Evolutionary conservation across 176 grass and related monocot genomes (phyloP).

Genomic region (Olyra latifolia): DNA sequence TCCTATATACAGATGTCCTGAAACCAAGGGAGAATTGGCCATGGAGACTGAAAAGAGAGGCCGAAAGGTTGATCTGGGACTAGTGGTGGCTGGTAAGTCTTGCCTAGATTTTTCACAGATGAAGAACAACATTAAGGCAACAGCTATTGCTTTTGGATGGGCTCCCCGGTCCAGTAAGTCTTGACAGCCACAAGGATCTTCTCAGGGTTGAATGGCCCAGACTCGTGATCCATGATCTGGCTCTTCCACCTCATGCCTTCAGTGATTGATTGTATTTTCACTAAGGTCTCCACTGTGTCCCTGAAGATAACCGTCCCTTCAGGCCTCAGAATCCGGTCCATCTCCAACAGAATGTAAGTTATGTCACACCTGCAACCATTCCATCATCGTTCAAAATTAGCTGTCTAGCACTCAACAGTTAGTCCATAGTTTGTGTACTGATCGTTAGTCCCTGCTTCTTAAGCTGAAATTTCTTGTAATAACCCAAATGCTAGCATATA

Average conservation of each 20-base stretch:
- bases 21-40: not conserved
- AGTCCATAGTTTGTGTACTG: not conserved
- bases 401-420: not conserved
- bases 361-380: conserved; percentile 59
- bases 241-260: conserved; percentile 77
- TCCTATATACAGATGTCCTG: conserved; percentile 33
- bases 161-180: conserved; percentile 68
- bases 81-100: not conserved
- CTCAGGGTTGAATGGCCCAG: conserved; percentile 67
- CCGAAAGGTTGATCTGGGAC: not conserved
- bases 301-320: conserved; percentile 76
- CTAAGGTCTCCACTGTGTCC: conserved; percentile 54
- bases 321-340: conserved; percentile 75
- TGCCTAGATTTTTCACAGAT: not conserved
- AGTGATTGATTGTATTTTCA: conserved; percentile 50
- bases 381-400: not conserved
- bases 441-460: not conserved
- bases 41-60: not conserved
- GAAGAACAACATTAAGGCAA: not conserved
- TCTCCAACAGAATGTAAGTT: conserved; percentile 63
- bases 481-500: not conserved
- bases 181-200: conserved; percentile 84
- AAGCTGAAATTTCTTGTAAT: not conserved
- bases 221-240: conserved; percentile 77
- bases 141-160: conserved; percentile 35